A percentile compares a stretch with the other conserved stretches of the same genome.
Conservation (phyloP, 371 early-diverging fungal genomes). For the Lichtheimia ornata region DNA sequence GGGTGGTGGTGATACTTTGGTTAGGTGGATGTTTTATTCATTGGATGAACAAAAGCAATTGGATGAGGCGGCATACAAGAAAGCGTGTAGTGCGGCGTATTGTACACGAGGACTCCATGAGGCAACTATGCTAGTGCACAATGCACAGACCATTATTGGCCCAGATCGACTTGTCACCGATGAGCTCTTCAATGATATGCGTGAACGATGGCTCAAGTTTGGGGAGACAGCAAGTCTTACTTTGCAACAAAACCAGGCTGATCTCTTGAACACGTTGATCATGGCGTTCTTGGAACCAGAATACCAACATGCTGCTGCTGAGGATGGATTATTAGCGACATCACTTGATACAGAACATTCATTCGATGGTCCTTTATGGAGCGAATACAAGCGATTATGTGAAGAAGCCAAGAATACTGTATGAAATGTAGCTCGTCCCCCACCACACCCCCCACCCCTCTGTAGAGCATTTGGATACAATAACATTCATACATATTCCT, state of each 20-base stretch:
- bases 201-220: constrained; percentile 39
- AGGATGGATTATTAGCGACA: not conserved
- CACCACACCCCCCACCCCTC: no score
- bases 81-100: constrained; percentile 33
- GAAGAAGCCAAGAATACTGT: no score
- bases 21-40: not conserved
- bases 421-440: no score
- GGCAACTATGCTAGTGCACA: constrained; percentile 33
- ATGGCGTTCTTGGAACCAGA: constrained; percentile 44
- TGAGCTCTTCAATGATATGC: constrained; percentile 23
- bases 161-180: constrained; percentile 30
- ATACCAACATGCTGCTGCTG: not conserved
- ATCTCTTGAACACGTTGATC: constrained; percentile 36
- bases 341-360: no score
- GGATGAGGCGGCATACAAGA: constrained; percentile 20
- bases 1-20: not conserved
- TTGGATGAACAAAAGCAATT: not conserved
- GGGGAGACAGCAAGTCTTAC: constrained; percentile 24
- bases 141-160: constrained; percentile 39
- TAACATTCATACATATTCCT: no score
- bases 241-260: constrained; percentile 27
- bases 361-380: no score
- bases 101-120: constrained; percentile 42
- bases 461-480: no score
- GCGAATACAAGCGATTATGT: no score